Base-by-base conservation (phyloP, 2,329 filamentous ascomycete genomes). In the Aspergillus quadrilineatus region DNA sequence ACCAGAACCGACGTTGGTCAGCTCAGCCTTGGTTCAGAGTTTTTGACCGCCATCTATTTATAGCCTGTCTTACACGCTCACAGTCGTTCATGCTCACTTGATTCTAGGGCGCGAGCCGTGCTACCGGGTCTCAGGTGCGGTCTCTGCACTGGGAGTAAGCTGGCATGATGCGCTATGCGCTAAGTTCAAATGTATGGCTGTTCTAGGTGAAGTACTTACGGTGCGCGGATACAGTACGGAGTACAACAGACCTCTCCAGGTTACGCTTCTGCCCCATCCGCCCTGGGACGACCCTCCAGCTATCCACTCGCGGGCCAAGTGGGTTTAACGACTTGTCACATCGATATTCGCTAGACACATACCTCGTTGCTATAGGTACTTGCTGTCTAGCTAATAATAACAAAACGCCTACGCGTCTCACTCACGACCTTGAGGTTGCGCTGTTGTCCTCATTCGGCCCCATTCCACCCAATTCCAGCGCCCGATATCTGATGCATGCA, bases 21-120 rank as follows among this genome's bases (percentile, higher is more conserved):
- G 14, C 34, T 37, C 14, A 26, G 26, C n/a, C 46, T 39, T 37
- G 45, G n/a, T 30, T 26, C 47, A 22, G 2, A 22, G 22, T 22
- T 22, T 22, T 41, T 15, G 26, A 26, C 34, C 44, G 22, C 14
- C 8, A 46, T 47, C 47, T 56, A 44, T 56, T 50, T 56, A 34
- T 56, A 50, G 46, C 36, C 10, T 50, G 50, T 52, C 50, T 45
- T 29, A 52, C 34, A 15, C 50, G 12, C 48, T 43, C 47, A 43
- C 54, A 56, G 54, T 46, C 12, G 54, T 56, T 56, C 42, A 57
- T 46, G 51, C 45, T 53, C 55, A 48, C 46, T 50, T 50, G 50
- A 47, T 44, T 49, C 34, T 6, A 15, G 29, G 8, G 5, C 12
- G 9, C 7, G n/a, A 37, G 34, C 12, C 34, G 34, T 37, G 34